A percentile compares a stretch with the other conserved stretches of the same genome.
phyloP scores from a whole-genome alignment of 2,329 filamentous ascomycete species.

The Colletotrichum australisinense region DNA sequence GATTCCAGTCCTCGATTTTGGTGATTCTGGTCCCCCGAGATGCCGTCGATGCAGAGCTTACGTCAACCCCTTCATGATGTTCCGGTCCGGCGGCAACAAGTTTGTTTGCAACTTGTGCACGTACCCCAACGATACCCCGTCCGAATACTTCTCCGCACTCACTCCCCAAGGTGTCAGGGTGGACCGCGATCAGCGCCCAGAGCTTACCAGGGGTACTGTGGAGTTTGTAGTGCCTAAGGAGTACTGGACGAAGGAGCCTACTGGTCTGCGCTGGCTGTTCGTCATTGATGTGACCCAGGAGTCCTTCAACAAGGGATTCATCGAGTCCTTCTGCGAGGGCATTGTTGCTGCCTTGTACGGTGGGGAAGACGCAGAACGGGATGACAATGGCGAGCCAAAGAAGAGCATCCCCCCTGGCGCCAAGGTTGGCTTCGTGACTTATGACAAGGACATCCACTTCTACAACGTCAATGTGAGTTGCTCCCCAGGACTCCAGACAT shows the following conservation, averaged over 20 bases:
- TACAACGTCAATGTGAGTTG: constrained; percentile 88
- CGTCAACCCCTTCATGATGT: constrained; percentile 99
- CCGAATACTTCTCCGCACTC: constrained; percentile 93
- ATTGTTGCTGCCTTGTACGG: constrained; percentile 89
- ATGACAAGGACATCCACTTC: constrained; percentile 96
- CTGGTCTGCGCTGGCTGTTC: constrained; percentile 89
- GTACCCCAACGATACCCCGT: constrained; percentile 92
- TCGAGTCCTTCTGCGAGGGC: constrained; percentile 91
- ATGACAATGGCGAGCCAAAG: constrained; percentile 64
- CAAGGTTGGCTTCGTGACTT: constrained; percentile 95
- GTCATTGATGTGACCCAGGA: constrained; percentile 94
- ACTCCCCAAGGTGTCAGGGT: constrained; percentile 88
- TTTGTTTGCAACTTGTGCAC: constrained; percentile 99
- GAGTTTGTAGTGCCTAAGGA: constrained; percentile 98
- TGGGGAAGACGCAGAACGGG: constrained; percentile 64
- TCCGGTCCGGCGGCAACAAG: constrained; percentile 92
- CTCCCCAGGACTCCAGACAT: background rate
- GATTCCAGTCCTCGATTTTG: constrained; percentile 95
- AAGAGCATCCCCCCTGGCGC: constrained; percentile 78
- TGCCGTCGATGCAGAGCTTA: constrained; percentile 95
- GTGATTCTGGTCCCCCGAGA: constrained; percentile 87
- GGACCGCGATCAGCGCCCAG: constrained; percentile 88
- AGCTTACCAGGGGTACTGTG: constrained; percentile 90
- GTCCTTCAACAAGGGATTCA: constrained; percentile 88
- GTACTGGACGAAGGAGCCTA: constrained; percentile 96